phyloP scores from a whole-genome alignment of 1,139 yeast genomes.

The Suhomyces terraborum region DNA sequence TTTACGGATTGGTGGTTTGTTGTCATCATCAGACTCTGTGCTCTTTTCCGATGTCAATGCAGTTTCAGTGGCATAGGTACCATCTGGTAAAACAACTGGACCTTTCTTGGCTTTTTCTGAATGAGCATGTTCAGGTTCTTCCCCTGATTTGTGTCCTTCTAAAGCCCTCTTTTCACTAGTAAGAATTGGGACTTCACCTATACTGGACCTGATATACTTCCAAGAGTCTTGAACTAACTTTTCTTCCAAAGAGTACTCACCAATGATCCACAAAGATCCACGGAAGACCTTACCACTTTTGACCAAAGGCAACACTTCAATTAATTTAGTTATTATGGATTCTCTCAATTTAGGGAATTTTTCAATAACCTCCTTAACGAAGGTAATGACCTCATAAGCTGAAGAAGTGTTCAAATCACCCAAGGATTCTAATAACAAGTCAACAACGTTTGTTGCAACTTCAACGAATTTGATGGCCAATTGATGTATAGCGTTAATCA shows the following conservation, averaged over 20 bases:
- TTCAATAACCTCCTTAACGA: constrained; percentile 92
- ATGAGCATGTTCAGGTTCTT: constrained; percentile 29
- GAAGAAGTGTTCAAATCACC: constrained; percentile 80
- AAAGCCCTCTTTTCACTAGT: constrained; percentile 63
- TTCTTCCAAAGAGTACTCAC: constrained; percentile 82
- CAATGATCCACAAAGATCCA: constrained; percentile 94
- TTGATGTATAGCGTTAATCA: constrained; percentile 85
- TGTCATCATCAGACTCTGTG: constrained; percentile 24
- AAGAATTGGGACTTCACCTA: constrained; percentile 91
- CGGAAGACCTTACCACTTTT: constrained; percentile 90
- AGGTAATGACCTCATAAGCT: constrained; percentile 86
- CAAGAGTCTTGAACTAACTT: constrained; percentile 79
- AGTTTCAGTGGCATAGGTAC: constrained; percentile 96
- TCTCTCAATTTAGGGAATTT: constrained; percentile 81
- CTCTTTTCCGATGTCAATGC: constrained; percentile 62
- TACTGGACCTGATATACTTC: constrained; percentile 78
- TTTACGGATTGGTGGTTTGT: constrained; percentile 76
- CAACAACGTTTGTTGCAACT: constrained; percentile 90
- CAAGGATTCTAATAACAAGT: constrained; percentile 81
- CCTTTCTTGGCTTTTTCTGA: constrained; percentile 46
- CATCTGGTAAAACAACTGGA: constrained; percentile 93
- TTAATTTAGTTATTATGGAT: constrained; percentile 64
- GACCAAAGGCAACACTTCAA: constrained; percentile 62
- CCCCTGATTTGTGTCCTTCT: constrained; percentile 34
- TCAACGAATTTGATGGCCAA: constrained; percentile 88